phyloP scores from a whole-genome alignment of 768 basidiomycete genomes.

The Auricularia cornea region DNA sequence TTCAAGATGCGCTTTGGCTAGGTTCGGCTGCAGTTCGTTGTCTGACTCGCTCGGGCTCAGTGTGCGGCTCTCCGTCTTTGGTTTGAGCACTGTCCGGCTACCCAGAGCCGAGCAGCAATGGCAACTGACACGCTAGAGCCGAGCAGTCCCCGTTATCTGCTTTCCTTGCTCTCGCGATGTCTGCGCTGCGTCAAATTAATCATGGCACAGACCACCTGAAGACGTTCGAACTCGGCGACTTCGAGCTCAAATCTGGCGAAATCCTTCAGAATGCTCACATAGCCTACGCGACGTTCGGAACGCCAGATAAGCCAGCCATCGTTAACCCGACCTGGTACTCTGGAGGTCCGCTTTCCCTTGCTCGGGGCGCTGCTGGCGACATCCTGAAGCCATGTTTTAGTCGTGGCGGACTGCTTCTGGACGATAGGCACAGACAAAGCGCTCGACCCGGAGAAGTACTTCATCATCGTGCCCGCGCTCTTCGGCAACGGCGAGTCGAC shows the following conservation, averaged over 20 bases:
- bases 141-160: too few relatives aligned
- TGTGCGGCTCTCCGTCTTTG: too few relatives aligned
- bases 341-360: background rate
- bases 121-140: too few relatives aligned
- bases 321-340: background rate
- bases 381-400: background rate
- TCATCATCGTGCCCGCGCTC: background rate
- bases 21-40: too few relatives aligned
- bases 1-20: too few relatives aligned
- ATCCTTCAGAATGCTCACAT: constrained; percentile 62
- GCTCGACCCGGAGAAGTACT: background rate
- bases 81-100: too few relatives aligned
- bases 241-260: constrained; percentile 49
- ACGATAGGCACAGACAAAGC: background rate
- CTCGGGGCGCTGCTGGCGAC: background rate
- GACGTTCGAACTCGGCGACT: background rate
- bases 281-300: constrained; percentile 40
- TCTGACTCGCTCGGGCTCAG: too few relatives aligned
- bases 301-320: background rate
- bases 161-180: background rate
- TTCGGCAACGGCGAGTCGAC: background rate
- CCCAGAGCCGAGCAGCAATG: too few relatives aligned
- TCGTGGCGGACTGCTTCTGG: background rate
- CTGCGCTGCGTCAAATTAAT: background rate
- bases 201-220: background rate